These are phyloP conservation scores for Botrytis squamosa DNA, from an alignment of 2,329 filamentous ascomycete species.

Conservation along the genomic window DNA sequence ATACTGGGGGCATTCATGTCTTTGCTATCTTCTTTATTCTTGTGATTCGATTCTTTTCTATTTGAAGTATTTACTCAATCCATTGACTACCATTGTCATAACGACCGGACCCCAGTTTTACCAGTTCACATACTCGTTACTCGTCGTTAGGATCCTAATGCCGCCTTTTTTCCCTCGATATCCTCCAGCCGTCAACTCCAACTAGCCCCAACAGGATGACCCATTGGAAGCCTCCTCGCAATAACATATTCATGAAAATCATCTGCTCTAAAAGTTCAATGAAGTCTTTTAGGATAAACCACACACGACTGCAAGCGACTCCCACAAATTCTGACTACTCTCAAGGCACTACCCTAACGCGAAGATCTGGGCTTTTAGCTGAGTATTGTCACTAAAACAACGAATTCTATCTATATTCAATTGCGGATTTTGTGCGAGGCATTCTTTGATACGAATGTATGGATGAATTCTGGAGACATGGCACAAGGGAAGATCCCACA, in stretches of 20 bases:
- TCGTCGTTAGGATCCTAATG: neutral
- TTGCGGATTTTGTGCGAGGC: constrained; percentile 57
- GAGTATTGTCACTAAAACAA: constrained; percentile 60
- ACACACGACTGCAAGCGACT: constrained; percentile 22
- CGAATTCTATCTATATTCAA: constrained; percentile 64
- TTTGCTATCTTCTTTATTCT: neutral
- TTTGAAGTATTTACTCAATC: rapidly evolving
- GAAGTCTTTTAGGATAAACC: constrained; percentile 15
- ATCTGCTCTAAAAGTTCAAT: neutral
- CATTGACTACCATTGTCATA: too few relatives aligned
- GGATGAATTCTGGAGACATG: constrained; percentile 50
- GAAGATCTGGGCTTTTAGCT: constrained; percentile 57
- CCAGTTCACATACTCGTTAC: neutral
- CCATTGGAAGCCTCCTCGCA: neutral
- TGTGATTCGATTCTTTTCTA: too few relatives aligned
- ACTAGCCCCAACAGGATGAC: neutral
- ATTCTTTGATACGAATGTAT: constrained; percentile 56
- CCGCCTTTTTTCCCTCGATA: neutral
- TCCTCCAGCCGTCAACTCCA: neutral
- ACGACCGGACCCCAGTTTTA: too few relatives aligned
- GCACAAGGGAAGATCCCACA: constrained; percentile 2
- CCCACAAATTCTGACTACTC: constrained; percentile 30
- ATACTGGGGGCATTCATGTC: neutral
- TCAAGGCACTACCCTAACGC: constrained; percentile 49
- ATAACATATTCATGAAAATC: neutral